Percentiles rank a stretch among this genome's conserved stretches.
phyloP scores from a whole-genome alignment of 805 yeast genomes.

The Debaryomyces hansenii region DNA sequence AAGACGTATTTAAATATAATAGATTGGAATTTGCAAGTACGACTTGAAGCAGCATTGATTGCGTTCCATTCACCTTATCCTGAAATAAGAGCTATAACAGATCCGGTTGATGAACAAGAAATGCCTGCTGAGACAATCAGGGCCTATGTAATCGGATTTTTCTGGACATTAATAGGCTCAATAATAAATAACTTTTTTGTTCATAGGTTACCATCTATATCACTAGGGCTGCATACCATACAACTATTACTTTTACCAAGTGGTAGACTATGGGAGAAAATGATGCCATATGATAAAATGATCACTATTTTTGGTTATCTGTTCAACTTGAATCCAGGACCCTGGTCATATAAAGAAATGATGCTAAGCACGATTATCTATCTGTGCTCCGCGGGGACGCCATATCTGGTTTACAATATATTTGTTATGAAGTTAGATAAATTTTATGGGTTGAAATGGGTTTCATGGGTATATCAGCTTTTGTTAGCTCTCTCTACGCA shows the following conservation, averaged over 20 bases:
- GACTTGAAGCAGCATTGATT: constrained; percentile 38
- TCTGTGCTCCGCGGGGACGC: constrained; percentile 43
- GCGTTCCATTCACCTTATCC: constrained; percentile 43
- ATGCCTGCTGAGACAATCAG: constrained; percentile 36
- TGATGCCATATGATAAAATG: constrained; percentile 22
- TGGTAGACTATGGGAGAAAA: constrained; percentile 40
- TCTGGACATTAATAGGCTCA: constrained; percentile 44
- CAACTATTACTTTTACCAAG: constrained; percentile 40
- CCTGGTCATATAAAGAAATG: constrained; percentile 47
- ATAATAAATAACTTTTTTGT: constrained; percentile 42
- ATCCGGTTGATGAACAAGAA: constrained; percentile 36
- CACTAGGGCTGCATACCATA: constrained; percentile 36
- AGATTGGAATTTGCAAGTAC: constrained; percentile 37
- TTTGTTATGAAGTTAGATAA: constrained; percentile 44
- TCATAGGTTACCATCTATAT: constrained; percentile 39
- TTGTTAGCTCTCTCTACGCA: constrained; percentile 55
- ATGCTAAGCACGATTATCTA: constrained; percentile 45
- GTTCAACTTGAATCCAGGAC: constrained; percentile 39
- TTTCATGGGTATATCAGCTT: constrained; percentile 52
- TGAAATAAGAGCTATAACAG: constrained; percentile 39
- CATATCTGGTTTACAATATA: constrained; percentile 42
- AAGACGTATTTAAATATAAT: constrained; percentile 22
- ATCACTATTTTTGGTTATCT: constrained; percentile 21
- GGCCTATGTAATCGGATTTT: constrained; percentile 37
- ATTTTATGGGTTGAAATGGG: constrained; percentile 46